These are phyloP conservation scores for Linaria vulgaris DNA, from an alignment of 257 asterid species.

Conservation along the genomic window DNA sequence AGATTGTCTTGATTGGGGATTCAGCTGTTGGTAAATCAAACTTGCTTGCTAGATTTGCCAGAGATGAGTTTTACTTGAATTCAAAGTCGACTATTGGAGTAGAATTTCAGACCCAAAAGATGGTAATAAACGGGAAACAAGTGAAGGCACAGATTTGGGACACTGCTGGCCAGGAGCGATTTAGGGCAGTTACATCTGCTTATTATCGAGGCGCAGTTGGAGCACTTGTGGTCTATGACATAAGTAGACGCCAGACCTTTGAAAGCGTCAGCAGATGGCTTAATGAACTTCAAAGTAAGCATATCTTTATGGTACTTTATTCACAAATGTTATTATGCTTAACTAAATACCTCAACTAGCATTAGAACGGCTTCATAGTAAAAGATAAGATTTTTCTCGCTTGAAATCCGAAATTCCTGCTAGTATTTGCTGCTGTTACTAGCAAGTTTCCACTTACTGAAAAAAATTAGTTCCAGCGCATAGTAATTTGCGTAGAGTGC, in stretches of 20 bases:
- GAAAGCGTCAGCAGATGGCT: constrained; percentile 88
- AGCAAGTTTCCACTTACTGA: no score
- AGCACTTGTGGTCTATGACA: constrained; percentile 91
- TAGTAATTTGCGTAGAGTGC: no score
- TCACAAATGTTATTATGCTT: no score
- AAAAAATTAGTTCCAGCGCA: no score
- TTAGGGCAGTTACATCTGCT: constrained; percentile 96
- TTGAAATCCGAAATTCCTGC: no score
- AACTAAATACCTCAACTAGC: no score
- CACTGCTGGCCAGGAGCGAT: constrained; percentile 98
- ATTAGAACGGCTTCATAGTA: no score
- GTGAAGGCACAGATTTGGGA: constrained; percentile 98
- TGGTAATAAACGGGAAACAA: constrained; percentile 83
- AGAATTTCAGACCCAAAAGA: constrained; percentile 94
- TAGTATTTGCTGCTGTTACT: neutral
- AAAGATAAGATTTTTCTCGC: no score
- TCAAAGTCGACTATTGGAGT: constrained; percentile 96
- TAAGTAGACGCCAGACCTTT: constrained; percentile 86
- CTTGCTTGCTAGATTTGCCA: constrained; percentile 91
- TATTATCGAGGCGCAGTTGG: constrained; percentile 98
- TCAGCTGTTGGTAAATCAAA: constrained; percentile 98
- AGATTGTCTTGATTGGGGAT: constrained; percentile 77
- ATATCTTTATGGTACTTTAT: neutral
- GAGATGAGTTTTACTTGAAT: constrained; percentile 86
- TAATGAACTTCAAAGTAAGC: constrained; percentile 93